Conservation (phyloP, 208 protist species). For the Borovskyia barvae region DNA sequence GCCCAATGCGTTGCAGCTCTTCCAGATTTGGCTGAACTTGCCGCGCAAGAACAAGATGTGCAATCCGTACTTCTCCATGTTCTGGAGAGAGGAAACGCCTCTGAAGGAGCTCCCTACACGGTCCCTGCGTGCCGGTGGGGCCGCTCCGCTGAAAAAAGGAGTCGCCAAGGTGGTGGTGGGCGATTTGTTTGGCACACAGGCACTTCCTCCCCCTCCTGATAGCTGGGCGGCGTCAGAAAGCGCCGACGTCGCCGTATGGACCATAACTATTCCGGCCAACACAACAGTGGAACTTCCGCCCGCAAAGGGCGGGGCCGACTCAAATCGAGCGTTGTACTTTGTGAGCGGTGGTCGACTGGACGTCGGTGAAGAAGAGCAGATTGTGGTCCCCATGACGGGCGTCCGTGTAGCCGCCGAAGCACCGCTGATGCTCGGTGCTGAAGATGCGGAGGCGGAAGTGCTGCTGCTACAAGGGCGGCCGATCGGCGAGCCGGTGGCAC, state of each 20-base stretch:
- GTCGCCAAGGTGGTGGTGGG: slow-evolving; percentile 27
- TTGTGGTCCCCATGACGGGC: slow-evolving; percentile 21
- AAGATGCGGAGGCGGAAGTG: slow-evolving; percentile 26
- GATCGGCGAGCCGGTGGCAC: slow-evolving; percentile 86
- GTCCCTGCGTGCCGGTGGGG: slow-evolving; percentile 3
- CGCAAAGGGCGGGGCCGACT: slow-evolving; percentile 13
- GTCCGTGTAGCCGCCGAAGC: slow-evolving; percentile 22
- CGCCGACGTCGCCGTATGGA: slow-evolving; percentile 50
- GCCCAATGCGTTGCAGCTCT: slow-evolving; percentile 40
- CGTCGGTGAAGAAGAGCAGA: slow-evolving; percentile 10
- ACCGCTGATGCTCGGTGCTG: slow-evolving; percentile 23
- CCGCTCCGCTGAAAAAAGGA: slow-evolving; percentile 6
- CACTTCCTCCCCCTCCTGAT: slow-evolving; percentile 49
- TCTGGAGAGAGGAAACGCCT: slow-evolving; percentile 48
- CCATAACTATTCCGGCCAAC: slow-evolving; percentile 31
- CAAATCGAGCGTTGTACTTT: slow-evolving; percentile 46
- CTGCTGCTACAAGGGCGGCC: slow-evolving; percentile 58
- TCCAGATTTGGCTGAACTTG: slow-evolving; percentile 93
- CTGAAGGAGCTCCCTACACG: slow-evolving; percentile 7
- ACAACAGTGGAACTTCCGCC: slow-evolving; percentile 28
- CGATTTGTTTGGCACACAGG: slow-evolving; percentile 37
- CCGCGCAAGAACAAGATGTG: slow-evolving; percentile 73
- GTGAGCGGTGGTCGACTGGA: slow-evolving; percentile 24
- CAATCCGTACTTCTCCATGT: slow-evolving; percentile 67
- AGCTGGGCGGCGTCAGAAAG: slow-evolving; percentile 42